Percentiles rank a stretch among this genome's conserved stretches.
Conservation (phyloP, 1,139 yeast species). For the Pichia sp. region DNA sequence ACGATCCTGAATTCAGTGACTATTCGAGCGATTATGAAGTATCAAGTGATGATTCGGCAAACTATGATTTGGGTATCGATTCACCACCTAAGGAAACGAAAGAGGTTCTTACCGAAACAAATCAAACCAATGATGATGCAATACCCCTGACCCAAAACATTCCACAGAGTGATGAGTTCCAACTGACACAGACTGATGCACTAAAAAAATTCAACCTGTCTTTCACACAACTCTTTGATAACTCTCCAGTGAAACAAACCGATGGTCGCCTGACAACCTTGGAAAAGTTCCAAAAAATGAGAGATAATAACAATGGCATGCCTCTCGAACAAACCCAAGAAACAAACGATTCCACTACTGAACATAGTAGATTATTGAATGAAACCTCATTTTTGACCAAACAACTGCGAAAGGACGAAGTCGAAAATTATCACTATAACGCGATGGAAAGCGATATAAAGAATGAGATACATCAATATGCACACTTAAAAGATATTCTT, state of each 20-base stretch:
- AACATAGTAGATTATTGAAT: not conserved
- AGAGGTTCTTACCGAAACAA: constrained; percentile 1
- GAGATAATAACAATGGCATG: constrained; percentile 7
- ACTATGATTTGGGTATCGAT: not conserved
- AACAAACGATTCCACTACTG: constrained; percentile 11
- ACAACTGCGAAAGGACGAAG: constrained; percentile 7
- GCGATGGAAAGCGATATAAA: not conserved
- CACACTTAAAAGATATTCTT: constrained; percentile 16
- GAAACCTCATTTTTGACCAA: constrained; percentile 15
- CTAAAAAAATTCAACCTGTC: constrained; percentile 19
- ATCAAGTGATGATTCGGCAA: constrained; percentile 8
- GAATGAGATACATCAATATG: not conserved
- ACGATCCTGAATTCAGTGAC: constrained; percentile 21
- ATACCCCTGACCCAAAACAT: constrained; percentile 10
- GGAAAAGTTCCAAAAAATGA: constrained; percentile 24
- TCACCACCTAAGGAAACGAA: not conserved
- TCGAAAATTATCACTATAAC: constrained; percentile 5
- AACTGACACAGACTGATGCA: constrained; percentile 13
- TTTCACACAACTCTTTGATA: constrained; percentile 21
- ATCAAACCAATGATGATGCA: constrained; percentile 15
- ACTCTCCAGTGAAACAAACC: constrained; percentile 20
- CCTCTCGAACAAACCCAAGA: constrained; percentile 3
- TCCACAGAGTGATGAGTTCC: constrained; percentile 3
- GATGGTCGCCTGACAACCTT: constrained; percentile 17
- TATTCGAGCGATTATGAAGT: constrained; percentile 14